phyloP scores from a whole-genome alignment of 352 stramenopile species.

The Globisporangium recalcitrans region DNA sequence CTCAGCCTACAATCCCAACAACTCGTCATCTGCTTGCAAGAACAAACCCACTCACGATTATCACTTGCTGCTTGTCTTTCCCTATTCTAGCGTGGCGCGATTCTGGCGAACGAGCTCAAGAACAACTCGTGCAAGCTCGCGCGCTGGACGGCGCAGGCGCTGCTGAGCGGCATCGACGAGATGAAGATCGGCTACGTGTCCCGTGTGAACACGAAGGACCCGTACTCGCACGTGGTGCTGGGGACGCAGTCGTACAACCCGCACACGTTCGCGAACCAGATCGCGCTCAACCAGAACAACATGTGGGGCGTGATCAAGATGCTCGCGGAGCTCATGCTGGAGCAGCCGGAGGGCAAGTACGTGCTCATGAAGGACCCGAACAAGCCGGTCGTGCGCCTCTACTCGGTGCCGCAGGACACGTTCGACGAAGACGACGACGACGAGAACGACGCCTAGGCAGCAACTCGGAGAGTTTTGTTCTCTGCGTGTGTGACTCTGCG shows the following conservation, averaged over 20 bases:
- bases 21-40: neutral
- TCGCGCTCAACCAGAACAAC: constrained; percentile 96
- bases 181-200: constrained; percentile 99
- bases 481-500: too few relatives aligned
- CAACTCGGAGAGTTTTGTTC: too few relatives aligned
- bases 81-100: constrained; percentile 86
- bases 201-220: constrained; percentile 91
- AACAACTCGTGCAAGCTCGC: constrained; percentile 98
- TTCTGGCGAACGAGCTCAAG: constrained; percentile 98
- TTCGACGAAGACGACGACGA: constrained; percentile 93
- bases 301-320: constrained; percentile 97
- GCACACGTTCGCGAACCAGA: constrained; percentile 95
- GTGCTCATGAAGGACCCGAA: constrained; percentile 98
- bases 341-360: constrained; percentile 97
- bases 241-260: constrained; percentile 97
- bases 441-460: constrained; percentile 44
- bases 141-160: constrained; percentile 96
- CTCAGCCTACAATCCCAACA: neutral
- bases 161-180: constrained; percentile 93
- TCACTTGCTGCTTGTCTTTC: constrained; percentile 7
- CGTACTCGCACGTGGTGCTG: constrained; percentile 94
- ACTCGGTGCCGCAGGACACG: constrained; percentile 92
- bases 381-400: constrained; percentile 96
- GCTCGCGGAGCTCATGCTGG: constrained; percentile 91
- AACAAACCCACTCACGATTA: constrained; percentile 6